These are phyloP conservation scores for Pluteus cervinus DNA, from an alignment of 768 basidiomycete species.

Conservation along the genomic window DNA sequence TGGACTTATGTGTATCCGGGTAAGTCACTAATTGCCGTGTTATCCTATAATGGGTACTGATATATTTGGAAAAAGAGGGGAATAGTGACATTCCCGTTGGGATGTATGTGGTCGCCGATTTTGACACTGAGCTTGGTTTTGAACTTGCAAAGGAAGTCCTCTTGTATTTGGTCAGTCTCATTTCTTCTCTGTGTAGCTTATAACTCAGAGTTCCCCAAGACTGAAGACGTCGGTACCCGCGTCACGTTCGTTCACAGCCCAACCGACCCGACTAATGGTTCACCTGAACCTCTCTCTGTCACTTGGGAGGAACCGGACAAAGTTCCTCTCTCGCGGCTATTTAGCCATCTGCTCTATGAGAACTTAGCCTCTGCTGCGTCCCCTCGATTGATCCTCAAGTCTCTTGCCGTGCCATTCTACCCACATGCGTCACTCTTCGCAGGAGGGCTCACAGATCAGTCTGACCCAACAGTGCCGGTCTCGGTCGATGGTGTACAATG, in stretches of 20 bases:
- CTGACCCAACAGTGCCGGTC: no score
- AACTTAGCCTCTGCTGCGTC: no score
- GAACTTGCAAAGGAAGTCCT: constrained; percentile 62
- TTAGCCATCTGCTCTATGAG: constrained; percentile 45
- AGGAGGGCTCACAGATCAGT: no score
- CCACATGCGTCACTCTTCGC: no score
- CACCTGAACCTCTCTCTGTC: no score
- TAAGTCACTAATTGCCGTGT: constrained; percentile 27
- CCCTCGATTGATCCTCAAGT: no score
- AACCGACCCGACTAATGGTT: constrained; percentile 11
- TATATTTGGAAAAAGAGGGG: no score
- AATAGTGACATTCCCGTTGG: constrained; percentile 34
- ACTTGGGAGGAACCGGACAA: no score
- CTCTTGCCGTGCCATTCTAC: no score
- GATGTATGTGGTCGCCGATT: constrained; percentile 70
- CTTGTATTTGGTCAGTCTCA: constrained; percentile 47
- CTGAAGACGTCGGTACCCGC: constrained; percentile 41
- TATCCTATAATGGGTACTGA: no score
- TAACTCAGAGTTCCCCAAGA: constrained; percentile 24
- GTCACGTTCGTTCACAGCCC: constrained; percentile 80
- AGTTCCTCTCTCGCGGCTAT: no score
- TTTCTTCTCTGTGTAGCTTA: constrained; percentile 3
- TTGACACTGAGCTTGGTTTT: constrained; percentile 59
- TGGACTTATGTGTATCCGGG: constrained; percentile 61
- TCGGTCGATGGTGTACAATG: no score